phyloP scores from a whole-genome alignment of 176 grass and related monocot species.

The Otatea glauca region DNA sequence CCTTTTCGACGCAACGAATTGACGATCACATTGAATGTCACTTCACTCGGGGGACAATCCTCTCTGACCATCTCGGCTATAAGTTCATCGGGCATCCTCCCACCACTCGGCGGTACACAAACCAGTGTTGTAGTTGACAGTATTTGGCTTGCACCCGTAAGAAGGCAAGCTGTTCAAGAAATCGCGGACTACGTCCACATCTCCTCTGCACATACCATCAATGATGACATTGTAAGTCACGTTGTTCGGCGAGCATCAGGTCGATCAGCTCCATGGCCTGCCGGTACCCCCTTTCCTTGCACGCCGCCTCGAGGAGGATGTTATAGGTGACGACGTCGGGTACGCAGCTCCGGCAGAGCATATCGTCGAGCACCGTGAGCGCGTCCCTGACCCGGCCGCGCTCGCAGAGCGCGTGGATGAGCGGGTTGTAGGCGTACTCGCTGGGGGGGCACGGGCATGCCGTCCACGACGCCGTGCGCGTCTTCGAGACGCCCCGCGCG shows the following conservation, averaged over 20 bases:
- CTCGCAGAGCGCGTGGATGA: slow-evolving; percentile 75
- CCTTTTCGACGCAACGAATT: slow-evolving; percentile 59
- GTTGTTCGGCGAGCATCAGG: slow-evolving; percentile 68
- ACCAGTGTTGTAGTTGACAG: slow-evolving; percentile 67
- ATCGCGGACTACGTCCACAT: slow-evolving; percentile 48
- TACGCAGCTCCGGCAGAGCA: slow-evolving; percentile 60
- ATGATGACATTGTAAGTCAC: slow-evolving; percentile 78
- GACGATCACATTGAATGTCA: slow-evolving; percentile 60
- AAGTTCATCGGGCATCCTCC: slow-evolving; percentile 59
- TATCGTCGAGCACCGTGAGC: slow-evolving; percentile 66
- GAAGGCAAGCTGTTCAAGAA: slow-evolving; percentile 53
- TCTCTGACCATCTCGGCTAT: slow-evolving; percentile 55
- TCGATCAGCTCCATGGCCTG: slow-evolving; percentile 65
- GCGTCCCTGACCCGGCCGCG: slow-evolving; percentile 56
- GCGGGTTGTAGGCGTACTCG: slow-evolving; percentile 73
- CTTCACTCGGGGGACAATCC: slow-evolving; percentile 58
- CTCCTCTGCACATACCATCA: slow-evolving; percentile 70
- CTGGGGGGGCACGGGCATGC: slow-evolving; percentile 58
- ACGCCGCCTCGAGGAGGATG: slow-evolving; percentile 71
- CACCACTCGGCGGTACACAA: slow-evolving; percentile 50
- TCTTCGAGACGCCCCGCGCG: slow-evolving; percentile 2
- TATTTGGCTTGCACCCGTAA: slow-evolving; percentile 64
- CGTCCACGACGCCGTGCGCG: slow-evolving; percentile 35
- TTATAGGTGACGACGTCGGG: slow-evolving; percentile 81
- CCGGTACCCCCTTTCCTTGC: slow-evolving; percentile 58